Conservation (phyloP, 176 grass and related monocot genomes). For the Elymus sibiricus region DNA sequence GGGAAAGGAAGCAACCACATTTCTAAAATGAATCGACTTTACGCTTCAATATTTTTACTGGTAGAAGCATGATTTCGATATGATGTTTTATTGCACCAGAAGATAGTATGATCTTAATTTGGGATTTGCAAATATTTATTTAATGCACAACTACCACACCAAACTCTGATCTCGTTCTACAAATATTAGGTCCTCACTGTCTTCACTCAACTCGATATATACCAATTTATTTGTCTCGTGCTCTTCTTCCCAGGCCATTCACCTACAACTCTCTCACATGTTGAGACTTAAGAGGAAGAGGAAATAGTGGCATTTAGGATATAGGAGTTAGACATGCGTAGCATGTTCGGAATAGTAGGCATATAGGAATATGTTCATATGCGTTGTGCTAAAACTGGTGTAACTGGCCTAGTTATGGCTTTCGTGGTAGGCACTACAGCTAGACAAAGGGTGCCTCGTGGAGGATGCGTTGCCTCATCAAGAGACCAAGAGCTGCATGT, state of each 20-base stretch:
- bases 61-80: neutral
- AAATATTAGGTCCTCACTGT: neutral
- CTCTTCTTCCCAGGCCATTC: neutral
- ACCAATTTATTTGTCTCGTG: neutral
- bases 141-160: neutral
- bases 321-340: neutral
- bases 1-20: too few species aligned
- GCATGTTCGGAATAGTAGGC: neutral
- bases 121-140: neutral
- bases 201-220: neutral
- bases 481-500: too few species aligned
- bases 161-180: neutral
- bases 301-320: neutral
- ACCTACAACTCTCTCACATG: neutral
- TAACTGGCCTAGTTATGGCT: neutral
- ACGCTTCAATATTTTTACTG: too few species aligned
- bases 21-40: too few species aligned
- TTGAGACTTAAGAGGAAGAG: neutral
- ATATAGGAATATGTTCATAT: neutral
- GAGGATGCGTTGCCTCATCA: too few species aligned
- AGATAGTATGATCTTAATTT: neutral
- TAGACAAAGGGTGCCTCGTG: too few species aligned
- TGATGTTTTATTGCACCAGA: neutral
- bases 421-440: too few species aligned
- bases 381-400: neutral